Percentiles rank a stretch among this genome's conserved stretches.
These are phyloP conservation scores for Byssochlamys sp. DNA, from an alignment of 2,329 filamentous ascomycete genomes.

Conservation along the genomic window DNA sequence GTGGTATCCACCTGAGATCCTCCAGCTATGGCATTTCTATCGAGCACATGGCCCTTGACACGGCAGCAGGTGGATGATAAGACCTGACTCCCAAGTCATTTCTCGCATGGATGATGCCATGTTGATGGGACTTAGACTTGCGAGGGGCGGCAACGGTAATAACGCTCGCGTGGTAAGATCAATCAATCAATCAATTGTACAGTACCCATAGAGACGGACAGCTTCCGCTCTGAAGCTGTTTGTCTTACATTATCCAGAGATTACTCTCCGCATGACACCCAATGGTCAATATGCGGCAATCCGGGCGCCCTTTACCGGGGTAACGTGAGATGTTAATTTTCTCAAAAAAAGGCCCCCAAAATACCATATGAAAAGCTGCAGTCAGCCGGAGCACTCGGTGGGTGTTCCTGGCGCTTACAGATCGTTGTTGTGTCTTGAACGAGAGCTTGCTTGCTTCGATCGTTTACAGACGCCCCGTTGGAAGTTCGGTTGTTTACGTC, in stretches of 20 bases:
- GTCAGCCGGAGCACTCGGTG: not conserved
- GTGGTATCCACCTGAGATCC: not conserved
- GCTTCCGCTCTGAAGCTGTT: not conserved
- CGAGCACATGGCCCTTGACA: not conserved
- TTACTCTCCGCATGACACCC: not conserved
- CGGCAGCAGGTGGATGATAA: not conserved
- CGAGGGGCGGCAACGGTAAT: not conserved
- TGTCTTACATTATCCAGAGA: not conserved
- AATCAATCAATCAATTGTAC: too few relatives aligned
- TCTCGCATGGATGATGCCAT: not conserved
- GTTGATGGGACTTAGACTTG: not conserved
- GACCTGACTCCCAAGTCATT: not conserved
- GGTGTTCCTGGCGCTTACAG: not conserved
- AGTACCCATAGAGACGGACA: not conserved
- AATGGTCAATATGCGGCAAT: not conserved
- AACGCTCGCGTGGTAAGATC: not conserved
- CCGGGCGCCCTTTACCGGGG: not conserved
- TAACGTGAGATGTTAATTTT: not conserved
- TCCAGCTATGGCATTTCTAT: not conserved
- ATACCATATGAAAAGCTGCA: not conserved
- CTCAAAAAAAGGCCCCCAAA: not conserved
- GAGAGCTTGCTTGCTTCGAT: not conserved
- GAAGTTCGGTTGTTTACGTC: not conserved
- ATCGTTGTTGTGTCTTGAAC: not conserved
- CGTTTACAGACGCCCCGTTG: not conserved